phyloP scores from a whole-genome alignment of 2,329 filamentous ascomycete species.

The Lasiodiplodia hormozganensis region DNA sequence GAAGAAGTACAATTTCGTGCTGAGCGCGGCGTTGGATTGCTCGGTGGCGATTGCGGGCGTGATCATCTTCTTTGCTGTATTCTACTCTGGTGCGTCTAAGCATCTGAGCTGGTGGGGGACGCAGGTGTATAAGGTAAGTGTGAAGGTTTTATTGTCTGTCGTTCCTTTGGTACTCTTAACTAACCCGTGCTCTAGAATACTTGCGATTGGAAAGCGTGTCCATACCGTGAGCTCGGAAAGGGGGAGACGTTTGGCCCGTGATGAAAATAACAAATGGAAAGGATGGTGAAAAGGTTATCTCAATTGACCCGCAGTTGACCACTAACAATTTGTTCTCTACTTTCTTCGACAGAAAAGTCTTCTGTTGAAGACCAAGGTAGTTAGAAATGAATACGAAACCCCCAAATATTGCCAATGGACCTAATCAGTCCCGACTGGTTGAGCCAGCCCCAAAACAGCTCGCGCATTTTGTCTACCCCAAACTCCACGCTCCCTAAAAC shows the following conservation, averaged over 20 bases:
- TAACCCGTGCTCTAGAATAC: not conserved
- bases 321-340: too few relatives aligned
- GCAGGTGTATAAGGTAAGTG: not conserved
- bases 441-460: not conserved
- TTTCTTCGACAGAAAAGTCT: not conserved
- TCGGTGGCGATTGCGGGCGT: conserved; percentile 36
- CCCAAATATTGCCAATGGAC: not conserved
- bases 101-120: conserved; percentile 11
- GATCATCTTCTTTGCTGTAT: conserved; percentile 37
- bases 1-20: conserved; percentile 32
- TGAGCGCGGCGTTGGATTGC: conserved; percentile 33
- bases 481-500: not conserved
- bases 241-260: not conserved
- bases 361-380: not conserved
- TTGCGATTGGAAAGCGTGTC: not conserved
- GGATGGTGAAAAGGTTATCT: not conserved
- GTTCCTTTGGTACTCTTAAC: fast-evolving
- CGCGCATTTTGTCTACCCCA: not conserved
- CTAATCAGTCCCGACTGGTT: not conserved
- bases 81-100: not conserved
- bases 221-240: not conserved
- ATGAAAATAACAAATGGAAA: not conserved
- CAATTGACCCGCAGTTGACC: too few relatives aligned
- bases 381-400: not conserved
- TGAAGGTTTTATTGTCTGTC: fast-evolving